Base-by-base conservation (phyloP, 805 yeast species). In the Saccharomycopsis synnaedendra region DNA sequence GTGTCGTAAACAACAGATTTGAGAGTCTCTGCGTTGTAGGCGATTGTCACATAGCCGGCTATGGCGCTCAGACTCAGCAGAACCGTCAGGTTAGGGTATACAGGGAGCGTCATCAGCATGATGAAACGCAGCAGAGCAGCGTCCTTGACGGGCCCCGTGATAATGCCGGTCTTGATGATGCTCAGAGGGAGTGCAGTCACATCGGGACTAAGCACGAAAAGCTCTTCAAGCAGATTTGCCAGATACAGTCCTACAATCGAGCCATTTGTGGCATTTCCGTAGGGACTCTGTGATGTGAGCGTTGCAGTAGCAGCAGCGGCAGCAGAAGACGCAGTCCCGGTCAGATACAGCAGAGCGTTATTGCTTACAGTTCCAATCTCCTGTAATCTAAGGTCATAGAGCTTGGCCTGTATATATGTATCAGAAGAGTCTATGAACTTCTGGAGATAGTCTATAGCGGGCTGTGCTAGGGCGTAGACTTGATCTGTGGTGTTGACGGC, bases 41-140 rank as follows among this genome's bases (percentile, higher is more conserved):
- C 62, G 10, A 85, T 75, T 0, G 93, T 74, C 39, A 87, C 56
- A 60, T 78, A 88, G 0, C 96, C 96, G 2, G 80, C 72, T 5
- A 85, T 66, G 28, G 74, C 70, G 4, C 82, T 78, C 10, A 70
- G 66, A n/a, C 70, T 64, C 28, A 81, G 64, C 40, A 80, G 64
- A 28, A 85, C 80, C 1, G 94, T 81, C n/a, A 80, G 71, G 55
- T 83, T 82, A 11, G 86, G 75, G 56, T 71, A 80, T 3, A 88
- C 73, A 0, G 96, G 93, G 4, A 86, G 55, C 0, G 96, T 83
- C 64, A 88, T 66, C 0, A 95, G 85, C 72, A 85, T 67, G 54
- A 78, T 72, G 56, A 73, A 81, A 1, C 69, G 50, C 28, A 34
- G 38, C 1, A 67, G 55, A 37, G 60, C 58, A 5, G 43, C 61